Evolutionary conservation across 2,329 filamentous ascomycete genomes (phyloP), one percentile per base, ranked within the genome.

Genomic region (Exophiala oligosperma): DNA sequence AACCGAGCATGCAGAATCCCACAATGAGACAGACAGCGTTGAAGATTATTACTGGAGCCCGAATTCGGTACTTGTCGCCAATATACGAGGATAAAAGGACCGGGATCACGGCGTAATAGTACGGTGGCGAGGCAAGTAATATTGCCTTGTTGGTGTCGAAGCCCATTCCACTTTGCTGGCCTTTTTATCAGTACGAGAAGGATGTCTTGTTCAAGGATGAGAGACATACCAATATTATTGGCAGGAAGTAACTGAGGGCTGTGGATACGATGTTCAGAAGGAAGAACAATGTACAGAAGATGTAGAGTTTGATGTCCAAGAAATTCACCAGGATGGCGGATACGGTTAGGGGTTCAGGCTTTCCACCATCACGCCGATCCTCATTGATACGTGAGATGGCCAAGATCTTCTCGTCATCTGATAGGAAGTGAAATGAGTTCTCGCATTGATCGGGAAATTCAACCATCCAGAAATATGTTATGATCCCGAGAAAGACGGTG

Each of bases 381-480:
- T 74, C 73, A 47, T 86, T 74, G 64, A 89, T 88, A 4, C 85
- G 77, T 3, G 74, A 71, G 1, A 84, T 75, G 1, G 83, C 84
- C 2, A 88, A 67, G n/a, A 74, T 70, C 38, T 81, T 79, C 68
- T 89, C 85, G 17, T 78, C 73, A 6, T 77, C 67, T 2, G 77
- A 79, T 23, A 89, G 75, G 67, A 89, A 89, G 64, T 69, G 75
- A 63, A 84, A 81, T 51, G 81, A 85, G 11, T 72, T 72, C 52
- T 83, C 76, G 1, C 83, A 77, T 26, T 84, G 77, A 64, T 89
- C 86, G 0, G 86, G 86, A 61, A 89, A 89, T 66, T 88, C 85
- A 43, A 88, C 77, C 74, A 89, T 88, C 86, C 86, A 89, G 78
- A 84, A 87, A 66, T 85, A 88, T 0, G 85, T 87, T 11, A 79